Percentiles rank a stretch among this genome's conserved stretches.
Evolutionary conservation across 2,329 filamentous ascomycete genomes (phyloP).

Genomic region (Epichloe gansuensis): DNA sequence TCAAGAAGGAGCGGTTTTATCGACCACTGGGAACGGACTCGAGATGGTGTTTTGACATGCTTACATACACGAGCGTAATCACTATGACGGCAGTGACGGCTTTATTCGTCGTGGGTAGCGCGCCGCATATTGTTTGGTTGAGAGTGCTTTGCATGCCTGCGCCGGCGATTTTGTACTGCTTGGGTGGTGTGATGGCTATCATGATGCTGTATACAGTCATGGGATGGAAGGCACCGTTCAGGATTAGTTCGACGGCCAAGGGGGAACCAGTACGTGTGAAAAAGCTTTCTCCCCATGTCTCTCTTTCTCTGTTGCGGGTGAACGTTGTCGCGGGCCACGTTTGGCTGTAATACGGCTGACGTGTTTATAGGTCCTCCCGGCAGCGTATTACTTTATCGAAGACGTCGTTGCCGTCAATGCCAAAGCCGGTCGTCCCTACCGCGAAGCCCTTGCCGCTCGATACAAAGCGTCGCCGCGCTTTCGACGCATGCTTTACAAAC

Average conservation of each 20-base stretch:
- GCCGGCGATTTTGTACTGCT: constrained; percentile 35
- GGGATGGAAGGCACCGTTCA: constrained; percentile 40
- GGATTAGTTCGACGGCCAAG: constrained; percentile 50
- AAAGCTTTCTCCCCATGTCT: neutral
- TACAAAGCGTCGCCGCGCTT: constrained; percentile 30
- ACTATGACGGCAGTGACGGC: constrained; percentile 37
- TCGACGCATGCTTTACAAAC: constrained; percentile 25
- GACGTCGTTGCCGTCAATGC: constrained; percentile 57
- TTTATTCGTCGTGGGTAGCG: constrained; percentile 36
- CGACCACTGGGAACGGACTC: constrained; percentile 33
- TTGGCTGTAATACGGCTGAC: neutral
- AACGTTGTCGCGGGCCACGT: no score
- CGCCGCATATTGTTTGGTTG: constrained; percentile 35
- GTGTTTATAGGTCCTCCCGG: constrained; percentile 35
- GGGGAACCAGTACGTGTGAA: constrained; percentile 26
- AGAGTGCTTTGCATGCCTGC: constrained; percentile 38
- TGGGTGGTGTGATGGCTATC: constrained; percentile 28
- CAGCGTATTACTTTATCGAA: constrained; percentile 52
- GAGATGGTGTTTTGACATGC: constrained; percentile 37
- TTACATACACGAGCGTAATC: constrained; percentile 32
- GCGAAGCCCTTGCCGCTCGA: constrained; percentile 28
- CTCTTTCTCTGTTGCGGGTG: no score
- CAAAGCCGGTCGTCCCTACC: constrained; percentile 33
- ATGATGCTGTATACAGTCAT: constrained; percentile 22
- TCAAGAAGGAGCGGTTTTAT: constrained; percentile 35